phyloP scores from a whole-genome alignment of 805 yeast genomes.

The Starmerella etchellsii region DNA sequence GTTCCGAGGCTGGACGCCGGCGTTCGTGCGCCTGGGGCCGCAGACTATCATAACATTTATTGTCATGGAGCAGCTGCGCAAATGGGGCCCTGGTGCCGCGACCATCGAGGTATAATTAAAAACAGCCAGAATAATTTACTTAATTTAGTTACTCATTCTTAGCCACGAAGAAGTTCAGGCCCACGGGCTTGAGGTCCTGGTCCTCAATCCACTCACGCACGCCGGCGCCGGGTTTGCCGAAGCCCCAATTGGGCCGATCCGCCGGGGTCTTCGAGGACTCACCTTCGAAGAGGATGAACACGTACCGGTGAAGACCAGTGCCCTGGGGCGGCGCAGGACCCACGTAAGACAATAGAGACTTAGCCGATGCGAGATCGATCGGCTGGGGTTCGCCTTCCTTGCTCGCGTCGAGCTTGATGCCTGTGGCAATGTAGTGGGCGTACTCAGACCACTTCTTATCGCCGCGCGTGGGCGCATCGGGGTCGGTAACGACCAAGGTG shows the following conservation, averaged over 20 bases:
- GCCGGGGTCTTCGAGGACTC: conserved; percentile 18
- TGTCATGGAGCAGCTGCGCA: conserved; percentile 30
- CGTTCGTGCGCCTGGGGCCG: conserved; percentile 77
- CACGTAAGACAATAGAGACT: conserved; percentile 41
- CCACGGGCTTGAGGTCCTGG: conserved; percentile 48
- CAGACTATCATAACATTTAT: conserved; percentile 33
- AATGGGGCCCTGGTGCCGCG: conserved; percentile 19
- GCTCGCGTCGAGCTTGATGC: conserved; percentile 24
- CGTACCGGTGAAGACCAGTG: conserved; percentile 80
- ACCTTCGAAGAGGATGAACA: conserved; percentile 52
- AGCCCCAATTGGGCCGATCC: conserved; percentile 73
- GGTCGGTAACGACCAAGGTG: conserved; percentile 75
- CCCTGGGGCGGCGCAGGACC: conserved; percentile 89
- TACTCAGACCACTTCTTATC: conserved; percentile 85
- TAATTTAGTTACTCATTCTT: conserved; percentile 32
- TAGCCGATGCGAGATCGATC: conserved; percentile 29
- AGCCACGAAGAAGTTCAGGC: conserved; percentile 76
- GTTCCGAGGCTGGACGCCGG: conserved; percentile 87
- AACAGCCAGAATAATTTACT: background rate
- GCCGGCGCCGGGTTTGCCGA: conserved; percentile 68
- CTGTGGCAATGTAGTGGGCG: conserved; percentile 53
- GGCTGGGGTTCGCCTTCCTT: conserved; percentile 22
- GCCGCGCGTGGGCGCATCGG: conserved; percentile 78
- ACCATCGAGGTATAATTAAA: background rate
- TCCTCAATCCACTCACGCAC: conserved; percentile 54